These are phyloP conservation scores for Phytophthora rubi DNA, from an alignment of 352 stramenopile species.

Conservation along the genomic window DNA sequence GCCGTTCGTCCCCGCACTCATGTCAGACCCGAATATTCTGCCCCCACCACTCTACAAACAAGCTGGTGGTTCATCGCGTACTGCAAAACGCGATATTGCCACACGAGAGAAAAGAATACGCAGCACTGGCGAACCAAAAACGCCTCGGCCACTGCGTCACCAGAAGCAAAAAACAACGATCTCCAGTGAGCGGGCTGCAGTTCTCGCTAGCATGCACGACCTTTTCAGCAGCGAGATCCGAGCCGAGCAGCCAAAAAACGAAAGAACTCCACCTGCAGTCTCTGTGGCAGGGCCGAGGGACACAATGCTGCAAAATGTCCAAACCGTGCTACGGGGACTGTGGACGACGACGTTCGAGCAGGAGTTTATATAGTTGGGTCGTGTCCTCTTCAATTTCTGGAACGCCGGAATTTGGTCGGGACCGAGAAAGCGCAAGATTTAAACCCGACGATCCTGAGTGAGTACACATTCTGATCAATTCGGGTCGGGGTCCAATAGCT, in stretches of 20 bases:
- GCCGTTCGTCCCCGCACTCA: constrained; percentile 8
- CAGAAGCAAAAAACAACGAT: not conserved
- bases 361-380: constrained; percentile 9
- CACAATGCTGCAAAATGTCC: constrained; percentile 14
- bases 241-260: constrained; percentile 1
- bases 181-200: not conserved
- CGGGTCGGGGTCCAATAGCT: constrained; percentile 8
- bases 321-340: not conserved
- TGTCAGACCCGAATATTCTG: not conserved
- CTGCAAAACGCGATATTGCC: not conserved
- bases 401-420: not conserved
- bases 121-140: constrained; percentile 2
- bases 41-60: constrained; percentile 10
- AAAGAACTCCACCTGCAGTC: constrained; percentile 5
- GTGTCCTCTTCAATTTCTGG: constrained; percentile 6
- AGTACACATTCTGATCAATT: constrained; percentile 22
- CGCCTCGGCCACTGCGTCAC: not conserved
- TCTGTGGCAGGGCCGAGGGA: not conserved
- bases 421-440: not conserved
- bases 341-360: constrained; percentile 6
- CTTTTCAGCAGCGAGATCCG: too few species aligned
- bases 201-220: not conserved
- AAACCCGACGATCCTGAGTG: constrained; percentile 12
- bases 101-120: constrained; percentile 14
- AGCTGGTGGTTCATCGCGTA: not conserved